Conservation (phyloP, 495 filamentous ascomycete species). For the Penicillium pulvis region DNA sequence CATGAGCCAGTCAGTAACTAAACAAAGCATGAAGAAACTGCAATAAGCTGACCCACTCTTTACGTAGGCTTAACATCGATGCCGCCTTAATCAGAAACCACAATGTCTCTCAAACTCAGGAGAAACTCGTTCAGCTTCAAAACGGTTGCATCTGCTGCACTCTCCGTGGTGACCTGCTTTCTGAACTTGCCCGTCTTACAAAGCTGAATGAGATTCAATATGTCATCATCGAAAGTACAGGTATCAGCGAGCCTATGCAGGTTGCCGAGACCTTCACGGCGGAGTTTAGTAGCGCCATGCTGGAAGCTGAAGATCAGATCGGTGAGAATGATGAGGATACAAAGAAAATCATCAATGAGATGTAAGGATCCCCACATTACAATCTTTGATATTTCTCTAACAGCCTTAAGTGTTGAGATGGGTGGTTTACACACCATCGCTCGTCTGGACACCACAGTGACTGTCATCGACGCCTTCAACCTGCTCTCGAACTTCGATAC, state of each 20-base stretch:
- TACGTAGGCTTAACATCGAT: slow-evolving; percentile 54
- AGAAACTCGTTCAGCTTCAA: slow-evolving; percentile 61
- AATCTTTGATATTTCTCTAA: neutral
- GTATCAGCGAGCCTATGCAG: slow-evolving; percentile 65
- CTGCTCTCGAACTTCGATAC: slow-evolving; percentile 60
- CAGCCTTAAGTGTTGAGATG: slow-evolving; percentile 37
- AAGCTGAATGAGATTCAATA: slow-evolving; percentile 55
- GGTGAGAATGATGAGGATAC: slow-evolving; percentile 34
- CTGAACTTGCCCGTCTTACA: slow-evolving; percentile 54
- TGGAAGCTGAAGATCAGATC: slow-evolving; percentile 38
- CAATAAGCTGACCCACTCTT: neutral
- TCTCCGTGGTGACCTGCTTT: slow-evolving; percentile 57
- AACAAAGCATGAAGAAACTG: neutral
- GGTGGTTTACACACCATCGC: slow-evolving; percentile 56
- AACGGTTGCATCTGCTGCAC: slow-evolving; percentile 68
- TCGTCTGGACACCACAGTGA: slow-evolving; percentile 60
- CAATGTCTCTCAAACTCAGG: slow-evolving; percentile 51
- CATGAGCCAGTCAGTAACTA: slow-evolving; percentile 47
- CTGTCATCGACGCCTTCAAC: slow-evolving; percentile 61
- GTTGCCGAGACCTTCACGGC: slow-evolving; percentile 62
- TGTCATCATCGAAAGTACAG: slow-evolving; percentile 61
- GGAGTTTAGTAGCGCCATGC: slow-evolving; percentile 48
- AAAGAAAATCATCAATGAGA: slow-evolving; percentile 39
- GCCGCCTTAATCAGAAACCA: slow-evolving; percentile 55
- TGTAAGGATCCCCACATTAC: slow-evolving; percentile 24